Conservation (phyloP, 1,139 yeast species). For the Entelexis paramagnoliae region DNA sequence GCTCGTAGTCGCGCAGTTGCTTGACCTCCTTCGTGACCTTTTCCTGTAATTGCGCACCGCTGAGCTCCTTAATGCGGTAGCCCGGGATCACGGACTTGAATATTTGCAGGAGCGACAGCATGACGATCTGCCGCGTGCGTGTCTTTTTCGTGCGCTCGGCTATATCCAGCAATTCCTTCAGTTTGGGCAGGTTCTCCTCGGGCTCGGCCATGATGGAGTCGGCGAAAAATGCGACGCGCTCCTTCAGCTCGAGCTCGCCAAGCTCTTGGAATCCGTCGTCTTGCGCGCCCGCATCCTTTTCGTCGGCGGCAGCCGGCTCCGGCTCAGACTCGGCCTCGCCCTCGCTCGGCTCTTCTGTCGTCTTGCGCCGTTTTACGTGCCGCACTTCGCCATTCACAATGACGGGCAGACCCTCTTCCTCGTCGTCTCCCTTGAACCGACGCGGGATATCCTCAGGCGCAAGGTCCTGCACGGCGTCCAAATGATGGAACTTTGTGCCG, state of each 20-base stretch:
- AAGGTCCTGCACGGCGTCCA: constrained; percentile 16
- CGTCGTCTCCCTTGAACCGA: constrained; percentile 29
- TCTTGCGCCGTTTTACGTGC: constrained; percentile 35
- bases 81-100: constrained; percentile 82
- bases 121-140: constrained; percentile 60
- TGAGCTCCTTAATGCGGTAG: constrained; percentile 70
- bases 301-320: constrained; percentile 29
- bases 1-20: constrained; percentile 67
- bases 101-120: constrained; percentile 71
- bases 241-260: constrained; percentile 45
- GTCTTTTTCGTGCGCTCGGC: constrained; percentile 51
- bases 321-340: constrained; percentile 25
- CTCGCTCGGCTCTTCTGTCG: constrained; percentile 29
- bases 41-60: constrained; percentile 61
- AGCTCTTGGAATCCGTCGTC: constrained; percentile 41
- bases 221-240: constrained; percentile 73
- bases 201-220: constrained; percentile 78
- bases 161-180: constrained; percentile 65
- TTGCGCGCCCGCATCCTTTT: constrained; percentile 35
- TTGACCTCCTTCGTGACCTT: constrained; percentile 77
- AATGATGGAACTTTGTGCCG: constrained; percentile 4
- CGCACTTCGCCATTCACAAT: constrained; percentile 63
- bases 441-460: constrained; percentile 32
- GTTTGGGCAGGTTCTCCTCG: constrained; percentile 62
- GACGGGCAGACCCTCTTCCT: constrained; percentile 69